A percentile compares a stretch with the other conserved stretches of the same genome.
Evolutionary conservation across 345 rosid species (phyloP).

Genomic region (Linum lewisii): DNA sequence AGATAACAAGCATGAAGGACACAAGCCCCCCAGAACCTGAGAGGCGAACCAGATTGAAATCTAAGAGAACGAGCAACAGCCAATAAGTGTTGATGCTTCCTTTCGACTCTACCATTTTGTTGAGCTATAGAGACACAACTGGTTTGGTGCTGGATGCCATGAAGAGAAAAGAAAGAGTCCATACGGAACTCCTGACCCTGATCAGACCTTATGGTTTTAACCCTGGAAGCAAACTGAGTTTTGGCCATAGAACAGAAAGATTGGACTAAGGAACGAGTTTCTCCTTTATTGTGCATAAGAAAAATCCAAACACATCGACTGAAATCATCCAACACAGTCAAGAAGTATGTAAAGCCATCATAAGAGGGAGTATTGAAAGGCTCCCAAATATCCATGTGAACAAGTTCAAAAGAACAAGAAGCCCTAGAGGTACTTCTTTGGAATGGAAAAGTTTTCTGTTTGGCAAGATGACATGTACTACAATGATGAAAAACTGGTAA

Average conservation of each 20-base stretch:
- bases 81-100: background rate
- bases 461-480: no score
- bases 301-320: background rate
- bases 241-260: background rate
- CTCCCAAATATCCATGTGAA: slow-evolving; percentile 3
- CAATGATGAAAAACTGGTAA: no score
- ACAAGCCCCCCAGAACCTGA: background rate
- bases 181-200: background rate
- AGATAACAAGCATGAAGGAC: background rate
- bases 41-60: background rate
- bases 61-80: background rate
- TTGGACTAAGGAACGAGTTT: background rate
- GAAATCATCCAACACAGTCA: no score
- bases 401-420: background rate
- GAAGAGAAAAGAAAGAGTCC: background rate
- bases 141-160: background rate
- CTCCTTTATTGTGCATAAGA: background rate
- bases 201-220: background rate
- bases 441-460: background rate
- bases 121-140: background rate
- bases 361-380: background rate
- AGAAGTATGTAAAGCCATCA: background rate
- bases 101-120: background rate
- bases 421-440: background rate
- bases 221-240: background rate